Conservation (phyloP, 148 eudicot species). For the Cornus kousa region DNA sequence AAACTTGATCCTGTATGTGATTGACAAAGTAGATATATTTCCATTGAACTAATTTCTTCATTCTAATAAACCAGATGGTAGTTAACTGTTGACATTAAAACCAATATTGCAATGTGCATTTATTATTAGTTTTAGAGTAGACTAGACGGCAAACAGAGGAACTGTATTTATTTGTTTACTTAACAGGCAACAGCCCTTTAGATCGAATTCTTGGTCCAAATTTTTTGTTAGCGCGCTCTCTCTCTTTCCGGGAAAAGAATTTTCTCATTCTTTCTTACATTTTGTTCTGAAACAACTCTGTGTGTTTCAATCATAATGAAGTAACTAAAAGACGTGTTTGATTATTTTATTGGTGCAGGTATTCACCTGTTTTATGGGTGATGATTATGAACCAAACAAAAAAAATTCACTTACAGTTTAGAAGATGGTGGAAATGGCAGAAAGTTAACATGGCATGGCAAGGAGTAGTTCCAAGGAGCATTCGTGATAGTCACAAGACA, state of each 20-base stretch:
- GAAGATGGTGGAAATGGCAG: slow-evolving; percentile 44
- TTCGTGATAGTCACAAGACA: slow-evolving; percentile 40
- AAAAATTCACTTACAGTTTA: slow-evolving; percentile 39
- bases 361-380: slow-evolving; percentile 54
- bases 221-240: background rate
- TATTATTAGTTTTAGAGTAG: background rate
- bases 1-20: background rate
- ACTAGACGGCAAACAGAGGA: background rate
- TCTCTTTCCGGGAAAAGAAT: background rate
- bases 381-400: slow-evolving; percentile 32
- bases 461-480: slow-evolving; percentile 39
- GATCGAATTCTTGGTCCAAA: background rate
- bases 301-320: background rate
- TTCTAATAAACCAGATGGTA: background rate
- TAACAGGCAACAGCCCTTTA: background rate
- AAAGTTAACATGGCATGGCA: slow-evolving; percentile 48
- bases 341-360: slow-evolving; percentile 27
- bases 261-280: background rate
- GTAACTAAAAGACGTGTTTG: background rate
- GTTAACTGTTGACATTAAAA: background rate
- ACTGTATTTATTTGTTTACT: background rate
- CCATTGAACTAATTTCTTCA: background rate
- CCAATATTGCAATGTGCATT: background rate
- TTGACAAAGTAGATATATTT: background rate
- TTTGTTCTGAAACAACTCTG: background rate